Percentiles rank a stretch among this genome's conserved stretches.
phyloP scores from a whole-genome alignment of 1,139 yeast genomes.

The Magnusiomyces sp. region DNA sequence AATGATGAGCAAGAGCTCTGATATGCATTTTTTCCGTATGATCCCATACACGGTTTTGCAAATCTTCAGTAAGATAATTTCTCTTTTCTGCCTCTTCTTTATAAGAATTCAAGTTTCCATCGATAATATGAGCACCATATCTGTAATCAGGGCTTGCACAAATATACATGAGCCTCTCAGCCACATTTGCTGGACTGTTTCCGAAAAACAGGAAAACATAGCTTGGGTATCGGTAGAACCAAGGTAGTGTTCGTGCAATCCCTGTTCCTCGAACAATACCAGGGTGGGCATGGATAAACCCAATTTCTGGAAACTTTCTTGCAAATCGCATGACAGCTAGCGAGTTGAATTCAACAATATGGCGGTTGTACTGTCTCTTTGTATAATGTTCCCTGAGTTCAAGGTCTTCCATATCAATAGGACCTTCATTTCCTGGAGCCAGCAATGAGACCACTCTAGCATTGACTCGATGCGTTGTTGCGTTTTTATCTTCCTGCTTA shows the following conservation, averaged over 20 bases:
- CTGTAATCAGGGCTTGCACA: conserved; percentile 19
- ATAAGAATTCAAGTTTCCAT: conserved; percentile 16
- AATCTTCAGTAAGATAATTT: conserved; percentile 20
- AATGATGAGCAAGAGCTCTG: conserved; percentile 1
- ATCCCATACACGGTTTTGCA: conserved; percentile 25
- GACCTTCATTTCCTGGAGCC: conserved; percentile 24
- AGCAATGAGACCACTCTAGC: conserved; percentile 28
- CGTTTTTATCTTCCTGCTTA: conserved; percentile 16
- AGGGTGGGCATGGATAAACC: conserved; percentile 26
- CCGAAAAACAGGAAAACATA: conserved; percentile 10
- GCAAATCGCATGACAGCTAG: conserved; percentile 23
- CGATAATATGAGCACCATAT: conserved; percentile 20
- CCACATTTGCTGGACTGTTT: conserved; percentile 19
- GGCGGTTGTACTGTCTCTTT: conserved; percentile 13
- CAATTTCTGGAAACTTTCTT: conserved; percentile 22
- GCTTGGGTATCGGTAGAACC: conserved; percentile 18
- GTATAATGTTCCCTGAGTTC: conserved; percentile 20
- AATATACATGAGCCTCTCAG: conserved; percentile 22
- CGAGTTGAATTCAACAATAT: conserved; percentile 19
- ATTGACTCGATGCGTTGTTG: conserved; percentile 3
- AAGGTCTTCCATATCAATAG: conserved; percentile 21
- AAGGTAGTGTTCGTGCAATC: conserved; percentile 21
- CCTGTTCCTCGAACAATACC: conserved; percentile 25
- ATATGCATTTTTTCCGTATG: conserved; percentile 22
- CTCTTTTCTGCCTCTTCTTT: conserved; percentile 16